Percentiles rank a stretch among this genome's conserved stretches.
These are phyloP conservation scores for Candida manassasensis DNA, from an alignment of 805 yeast species.

Conservation along the genomic window DNA sequence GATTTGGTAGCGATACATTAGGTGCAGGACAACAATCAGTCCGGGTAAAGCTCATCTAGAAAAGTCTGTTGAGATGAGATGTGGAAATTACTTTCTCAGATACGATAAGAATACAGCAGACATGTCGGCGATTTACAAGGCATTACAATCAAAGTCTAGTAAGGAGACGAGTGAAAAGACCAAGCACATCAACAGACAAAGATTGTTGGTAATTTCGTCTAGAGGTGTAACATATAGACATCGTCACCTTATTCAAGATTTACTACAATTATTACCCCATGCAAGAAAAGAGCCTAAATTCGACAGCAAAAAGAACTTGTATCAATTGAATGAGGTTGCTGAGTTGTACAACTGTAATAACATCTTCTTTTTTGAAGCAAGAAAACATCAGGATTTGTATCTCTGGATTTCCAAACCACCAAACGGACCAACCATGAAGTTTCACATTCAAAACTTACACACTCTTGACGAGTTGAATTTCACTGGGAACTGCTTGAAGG, in stretches of 20 bases:
- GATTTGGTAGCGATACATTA: too few species aligned
- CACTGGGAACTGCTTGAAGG: conserved; percentile 93
- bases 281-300: conserved; percentile 94
- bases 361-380: conserved; percentile 86
- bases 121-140: conserved; percentile 45
- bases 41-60: background rate
- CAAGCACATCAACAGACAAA: conserved; percentile 75
- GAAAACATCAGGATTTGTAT: conserved; percentile 93
- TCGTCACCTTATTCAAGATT: conserved; percentile 85
- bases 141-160: conserved; percentile 41
- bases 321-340: conserved; percentile 90
- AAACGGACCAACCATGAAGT: conserved; percentile 94
- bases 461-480: conserved; percentile 94
- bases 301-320: conserved; percentile 85
- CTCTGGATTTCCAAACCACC: conserved; percentile 96
- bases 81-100: background rate
- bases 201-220: conserved; percentile 84
- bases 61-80: conserved; percentile 10
- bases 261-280: conserved; percentile 79
- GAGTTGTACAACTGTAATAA: conserved; percentile 97
- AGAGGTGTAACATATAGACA: conserved; percentile 95
- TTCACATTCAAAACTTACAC: conserved; percentile 90
- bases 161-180: conserved; percentile 45
- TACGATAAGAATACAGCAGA: background rate
- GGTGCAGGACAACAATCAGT: background rate